phyloP scores from a whole-genome alignment of 202 grass and related monocot genomes.

The Eragrostis tef region DNA sequence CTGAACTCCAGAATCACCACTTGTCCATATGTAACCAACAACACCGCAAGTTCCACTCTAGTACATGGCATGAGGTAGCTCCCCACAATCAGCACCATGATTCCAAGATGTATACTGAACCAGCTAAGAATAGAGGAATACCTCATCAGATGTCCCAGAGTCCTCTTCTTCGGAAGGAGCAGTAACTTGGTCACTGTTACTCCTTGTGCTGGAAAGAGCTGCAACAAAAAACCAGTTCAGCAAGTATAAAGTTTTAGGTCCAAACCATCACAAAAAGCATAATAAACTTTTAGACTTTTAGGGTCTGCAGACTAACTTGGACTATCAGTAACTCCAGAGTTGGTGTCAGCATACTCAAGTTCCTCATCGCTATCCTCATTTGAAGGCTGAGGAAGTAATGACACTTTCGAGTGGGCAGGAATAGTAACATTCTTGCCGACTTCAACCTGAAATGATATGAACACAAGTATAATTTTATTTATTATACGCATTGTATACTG shows the following conservation, averaged over 20 bases:
- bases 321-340: constrained; percentile 77
- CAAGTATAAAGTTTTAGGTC: constrained; percentile 29
- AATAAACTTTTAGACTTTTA: constrained; percentile 10
- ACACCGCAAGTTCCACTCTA: constrained; percentile 72
- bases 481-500: background rate
- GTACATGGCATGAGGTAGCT: constrained; percentile 33
- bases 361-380: constrained; percentile 97
- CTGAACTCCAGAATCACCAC: constrained; percentile 59
- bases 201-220: constrained; percentile 81
- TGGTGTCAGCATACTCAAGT: constrained; percentile 94
- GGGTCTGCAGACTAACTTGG: constrained; percentile 58
- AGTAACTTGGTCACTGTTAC: constrained; percentile 49
- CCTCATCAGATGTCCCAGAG: constrained; percentile 56
- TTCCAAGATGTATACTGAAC: constrained; percentile 23
- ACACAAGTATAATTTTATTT: background rate
- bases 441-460: constrained; percentile 72
- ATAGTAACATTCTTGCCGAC: constrained; percentile 78
- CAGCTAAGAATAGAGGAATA: constrained; percentile 40
- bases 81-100: constrained; percentile 23
- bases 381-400: constrained; percentile 79
- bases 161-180: constrained; percentile 57
- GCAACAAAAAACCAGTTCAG: constrained; percentile 45
- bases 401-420: constrained; percentile 87
- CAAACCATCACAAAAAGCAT: constrained; percentile 27
- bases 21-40: constrained; percentile 82